These are phyloP conservation scores for Botrytis sinoallii DNA, from an alignment of 2,329 filamentous ascomycete genomes.

Conservation along the genomic window DNA sequence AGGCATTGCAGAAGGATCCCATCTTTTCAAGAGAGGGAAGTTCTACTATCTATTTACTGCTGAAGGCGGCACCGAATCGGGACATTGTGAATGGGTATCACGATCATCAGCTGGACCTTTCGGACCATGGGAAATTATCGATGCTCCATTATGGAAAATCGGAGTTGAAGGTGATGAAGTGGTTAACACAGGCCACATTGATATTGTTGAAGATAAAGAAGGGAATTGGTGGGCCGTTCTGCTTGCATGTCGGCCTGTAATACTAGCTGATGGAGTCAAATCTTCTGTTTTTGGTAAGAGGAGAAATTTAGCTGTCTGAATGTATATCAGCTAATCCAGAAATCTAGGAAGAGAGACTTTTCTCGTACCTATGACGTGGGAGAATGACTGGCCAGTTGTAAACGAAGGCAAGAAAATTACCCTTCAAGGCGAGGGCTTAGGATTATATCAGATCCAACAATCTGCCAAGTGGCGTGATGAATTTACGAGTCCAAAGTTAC, in stretches of 20 bases:
- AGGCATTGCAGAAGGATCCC: conserved; percentile 57
- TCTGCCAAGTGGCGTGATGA: neutral
- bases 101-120: conserved; percentile 1
- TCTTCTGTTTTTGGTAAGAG: conserved; percentile 32
- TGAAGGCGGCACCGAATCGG: conserved; percentile 51
- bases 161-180: conserved; percentile 9
- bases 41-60: conserved; percentile 54
- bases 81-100: conserved; percentile 39
- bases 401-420: conserved; percentile 3
- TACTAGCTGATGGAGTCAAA: neutral
- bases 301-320: conserved; percentile 43
- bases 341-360: conserved; percentile 53
- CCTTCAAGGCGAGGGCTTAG: neutral
- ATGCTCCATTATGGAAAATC: conserved; percentile 4
- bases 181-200: conserved; percentile 52
- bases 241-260: conserved; percentile 43
- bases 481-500: neutral
- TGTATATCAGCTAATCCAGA: neutral
- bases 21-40: conserved; percentile 50
- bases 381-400: conserved; percentile 47
- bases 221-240: conserved; percentile 54
- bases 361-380: conserved; percentile 49
- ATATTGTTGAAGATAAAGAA: conserved; percentile 50
- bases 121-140: conserved; percentile 5
- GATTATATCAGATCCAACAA: neutral